Base-by-base conservation (phyloP, 805 yeast species). In the Candida caryicola region DNA sequence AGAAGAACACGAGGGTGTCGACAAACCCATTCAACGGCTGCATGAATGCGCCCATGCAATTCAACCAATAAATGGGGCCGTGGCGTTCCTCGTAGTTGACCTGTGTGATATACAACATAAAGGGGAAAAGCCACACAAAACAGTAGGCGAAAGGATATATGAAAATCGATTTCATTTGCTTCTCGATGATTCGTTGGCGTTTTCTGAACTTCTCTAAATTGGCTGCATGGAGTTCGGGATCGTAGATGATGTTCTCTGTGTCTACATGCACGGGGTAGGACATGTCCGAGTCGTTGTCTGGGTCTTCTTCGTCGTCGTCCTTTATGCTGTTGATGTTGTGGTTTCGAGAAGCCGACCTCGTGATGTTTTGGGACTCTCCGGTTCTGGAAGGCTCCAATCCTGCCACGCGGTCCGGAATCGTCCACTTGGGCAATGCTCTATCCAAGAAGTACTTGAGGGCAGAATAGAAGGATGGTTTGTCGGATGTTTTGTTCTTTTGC, bases 121-220 rank as follows among this genome's bases (percentile, higher is more conserved):
- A 75, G 2, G 96, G 96, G 46, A 85, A 81, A 15, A 82, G 54
- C 97, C 97, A 89, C 33, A 88, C 60, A 18, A 84, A 69, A 41
- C 87, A 70, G 59, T 87, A 89, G 2, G 95, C 83, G 29, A 83
- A 64, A 3, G 97, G 97, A 55, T 89, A 89, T 32, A 89, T 71
- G 59, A 89, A 87, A 33, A 89, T 82, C 23, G 82, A 72, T 51
- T 80, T 80, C 74, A 86, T 79, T 62, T 89, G 95, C 40, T 80
- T 79, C 55, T 82, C 79, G 35, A 89, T 85, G 44, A 76, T 73
- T 19, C 73, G 61, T 47, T 88, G 80, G 14, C 93, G 69, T 27
- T 72, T 64, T 42, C 82, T 74, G 57, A 87, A 80, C 42, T 73
- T 73, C 26, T 67, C 72, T 57, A 84, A 71, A 36, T 81, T 77